Conservation (phyloP, 2,329 filamentous ascomycete species). For the Arthrobotrys pseudoclavata region DNA sequence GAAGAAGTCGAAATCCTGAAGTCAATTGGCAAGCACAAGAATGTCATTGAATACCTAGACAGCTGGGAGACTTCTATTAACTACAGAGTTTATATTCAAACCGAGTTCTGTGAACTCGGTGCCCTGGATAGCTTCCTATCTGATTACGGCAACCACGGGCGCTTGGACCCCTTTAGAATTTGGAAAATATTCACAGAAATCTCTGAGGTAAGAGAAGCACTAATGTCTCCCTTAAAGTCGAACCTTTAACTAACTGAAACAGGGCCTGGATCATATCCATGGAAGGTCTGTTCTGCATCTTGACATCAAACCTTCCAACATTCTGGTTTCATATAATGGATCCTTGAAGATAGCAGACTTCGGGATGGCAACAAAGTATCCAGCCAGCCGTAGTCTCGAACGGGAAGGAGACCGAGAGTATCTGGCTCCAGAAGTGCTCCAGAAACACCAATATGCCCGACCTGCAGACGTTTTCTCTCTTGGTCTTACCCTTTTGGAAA, state of each 20-base stretch:
- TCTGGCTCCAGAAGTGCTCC: constrained; percentile 91
- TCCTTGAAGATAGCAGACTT: constrained; percentile 89
- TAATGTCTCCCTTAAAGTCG: not conserved
- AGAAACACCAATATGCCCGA: constrained; percentile 80
- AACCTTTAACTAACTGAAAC: constrained; percentile 63
- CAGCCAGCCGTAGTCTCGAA: constrained; percentile 81
- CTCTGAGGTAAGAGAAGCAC: constrained; percentile 75
- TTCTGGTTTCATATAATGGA: constrained; percentile 85
- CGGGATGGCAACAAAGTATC: constrained; percentile 83
- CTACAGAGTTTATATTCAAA: constrained; percentile 90
- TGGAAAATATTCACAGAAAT: constrained; percentile 97
- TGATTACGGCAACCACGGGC: constrained; percentile 84
- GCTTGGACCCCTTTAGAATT: constrained; percentile 95
- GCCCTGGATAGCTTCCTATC: constrained; percentile 87
- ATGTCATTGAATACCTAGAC: constrained; percentile 85
- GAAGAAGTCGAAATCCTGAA: constrained; percentile 85
- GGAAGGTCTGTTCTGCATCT: constrained; percentile 87
- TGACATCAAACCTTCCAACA: constrained; percentile 86
- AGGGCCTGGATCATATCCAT: constrained; percentile 93
- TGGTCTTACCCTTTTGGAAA: constrained; percentile 93
- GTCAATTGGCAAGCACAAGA: constrained; percentile 82
- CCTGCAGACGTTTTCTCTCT: constrained; percentile 94
- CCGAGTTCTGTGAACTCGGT: constrained; percentile 95
- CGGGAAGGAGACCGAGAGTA: constrained; percentile 97
- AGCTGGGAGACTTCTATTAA: constrained; percentile 84